Evolutionary conservation across 805 yeast genomes (phyloP), one percentile per base, ranked within the genome.

Genomic region (Lipomyces kockii): DNA sequence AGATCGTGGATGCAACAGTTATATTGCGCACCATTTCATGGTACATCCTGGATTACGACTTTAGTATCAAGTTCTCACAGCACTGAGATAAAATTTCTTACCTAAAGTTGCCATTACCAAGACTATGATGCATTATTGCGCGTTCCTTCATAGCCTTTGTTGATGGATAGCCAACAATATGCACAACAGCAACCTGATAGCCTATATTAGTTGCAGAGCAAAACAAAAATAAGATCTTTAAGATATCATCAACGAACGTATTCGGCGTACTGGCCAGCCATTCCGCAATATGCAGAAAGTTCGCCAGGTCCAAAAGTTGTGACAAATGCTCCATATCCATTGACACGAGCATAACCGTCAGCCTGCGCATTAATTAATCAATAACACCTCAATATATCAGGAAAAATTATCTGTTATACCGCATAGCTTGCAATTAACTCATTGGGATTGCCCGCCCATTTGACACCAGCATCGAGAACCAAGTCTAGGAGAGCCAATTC

Each of bases 241-340:
- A 3, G 3, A 2, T 39, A 39, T 39, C n/a, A 12, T 39, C 46
- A 39, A 39, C 46, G 17, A 2, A 91, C 93, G 80, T 91, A 96
- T 80, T 91, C 97, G 71, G 97, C 93, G 80, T 87, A 91, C 62
- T 95, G 83, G 74, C 97, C 97, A 57, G 93, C 97, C 76, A 91
- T 84, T 74, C 95, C 97, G n/a, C 46, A 39, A 39, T 39, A 39
- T 39, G 46, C 46, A 39, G 46, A 39, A 2, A 39, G 46, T 39
- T 39, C 46, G 46, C 46, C 46, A 8, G 46, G 46, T 5, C 46
- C 46, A 39, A 39, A 39, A 39, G 46, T 39, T 39, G 46, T 39
- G 6, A 39, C n/a, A 39, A 39, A 39, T 2, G 46, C 46, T 12
- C 46, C 46, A 39, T 39, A 39, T 39, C 46, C 46, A 39, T 39